These are phyloP conservation scores for Patellifolia procumbens DNA, from an alignment of 179 eudicot species.

Conservation along the genomic window DNA sequence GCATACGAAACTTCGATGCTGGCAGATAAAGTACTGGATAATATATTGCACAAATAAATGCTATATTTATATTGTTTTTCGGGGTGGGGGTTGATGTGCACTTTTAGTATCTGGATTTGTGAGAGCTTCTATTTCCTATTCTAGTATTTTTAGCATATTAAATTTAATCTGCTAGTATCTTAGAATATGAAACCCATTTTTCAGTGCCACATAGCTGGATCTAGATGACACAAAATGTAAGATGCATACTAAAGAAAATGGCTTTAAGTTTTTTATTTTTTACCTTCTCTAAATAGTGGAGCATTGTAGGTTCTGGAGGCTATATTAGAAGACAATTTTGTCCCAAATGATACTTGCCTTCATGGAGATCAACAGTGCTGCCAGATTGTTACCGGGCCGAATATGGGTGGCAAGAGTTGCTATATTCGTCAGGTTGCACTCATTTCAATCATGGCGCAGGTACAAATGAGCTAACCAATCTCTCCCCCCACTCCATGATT, in stretches of 20 bases:
- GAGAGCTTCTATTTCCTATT: neutral
- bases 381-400: constrained; percentile 94
- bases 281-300: neutral
- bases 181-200: neutral
- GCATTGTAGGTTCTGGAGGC: constrained; percentile 73
- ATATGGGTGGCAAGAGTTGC: constrained; percentile 99
- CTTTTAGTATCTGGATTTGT: neutral
- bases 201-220: neutral
- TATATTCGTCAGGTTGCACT: constrained; percentile 98
- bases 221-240: neutral
- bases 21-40: no score
- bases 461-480: constrained; percentile 18
- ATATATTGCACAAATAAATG: no score
- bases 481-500: neutral
- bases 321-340: constrained; percentile 74
- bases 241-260: neutral
- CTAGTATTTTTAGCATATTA: neutral
- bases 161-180: neutral
- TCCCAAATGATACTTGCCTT: constrained; percentile 81
- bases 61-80: no score
- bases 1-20: neutral
- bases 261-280: neutral
- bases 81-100: neutral
- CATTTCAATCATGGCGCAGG: constrained; percentile 93
- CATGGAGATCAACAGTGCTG: constrained; percentile 67